These are phyloP conservation scores for Yamagishiella unicocca DNA, from an alignment of 139 green algal species.

Conservation along the genomic window DNA sequence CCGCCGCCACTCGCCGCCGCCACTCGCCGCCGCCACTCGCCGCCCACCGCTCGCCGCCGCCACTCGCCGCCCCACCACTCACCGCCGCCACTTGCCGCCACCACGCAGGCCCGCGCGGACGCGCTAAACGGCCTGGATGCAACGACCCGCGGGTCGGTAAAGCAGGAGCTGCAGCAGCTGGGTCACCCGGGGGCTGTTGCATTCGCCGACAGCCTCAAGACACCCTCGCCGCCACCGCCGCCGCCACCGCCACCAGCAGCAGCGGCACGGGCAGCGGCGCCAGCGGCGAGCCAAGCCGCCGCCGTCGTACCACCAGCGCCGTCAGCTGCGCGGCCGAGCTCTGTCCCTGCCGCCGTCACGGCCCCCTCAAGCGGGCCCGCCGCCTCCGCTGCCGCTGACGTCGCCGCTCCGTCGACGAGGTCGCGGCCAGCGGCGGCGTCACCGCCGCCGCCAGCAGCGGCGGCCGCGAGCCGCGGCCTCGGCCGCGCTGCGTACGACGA, in stretches of 20 bases:
- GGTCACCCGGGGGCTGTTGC: background rate
- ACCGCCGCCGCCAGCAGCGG: background rate
- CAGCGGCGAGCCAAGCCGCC: background rate
- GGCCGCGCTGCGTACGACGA: background rate
- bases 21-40: no score
- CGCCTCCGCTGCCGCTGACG: background rate
- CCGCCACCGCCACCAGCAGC: background rate
- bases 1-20: no score
- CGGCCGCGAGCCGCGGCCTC: background rate
- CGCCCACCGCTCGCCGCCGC: no score
- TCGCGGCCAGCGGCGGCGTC: background rate
- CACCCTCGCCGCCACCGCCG: background rate
- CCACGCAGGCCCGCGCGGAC: background rate
- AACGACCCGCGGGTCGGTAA: background rate
- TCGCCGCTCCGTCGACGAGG: background rate
- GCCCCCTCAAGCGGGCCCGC: background rate
- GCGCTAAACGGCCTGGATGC: background rate
- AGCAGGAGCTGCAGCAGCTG: background rate
- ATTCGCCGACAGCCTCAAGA: slow-evolving; percentile 20
- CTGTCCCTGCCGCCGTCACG: background rate
- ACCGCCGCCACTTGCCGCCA: no score
- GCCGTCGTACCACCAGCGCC: background rate
- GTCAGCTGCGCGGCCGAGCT: no score
- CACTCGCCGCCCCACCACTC: no score
- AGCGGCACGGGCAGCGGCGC: background rate